These are phyloP conservation scores for Nemania serpens DNA, from an alignment of 2,329 filamentous ascomycete species.

Conservation along the genomic window DNA sequence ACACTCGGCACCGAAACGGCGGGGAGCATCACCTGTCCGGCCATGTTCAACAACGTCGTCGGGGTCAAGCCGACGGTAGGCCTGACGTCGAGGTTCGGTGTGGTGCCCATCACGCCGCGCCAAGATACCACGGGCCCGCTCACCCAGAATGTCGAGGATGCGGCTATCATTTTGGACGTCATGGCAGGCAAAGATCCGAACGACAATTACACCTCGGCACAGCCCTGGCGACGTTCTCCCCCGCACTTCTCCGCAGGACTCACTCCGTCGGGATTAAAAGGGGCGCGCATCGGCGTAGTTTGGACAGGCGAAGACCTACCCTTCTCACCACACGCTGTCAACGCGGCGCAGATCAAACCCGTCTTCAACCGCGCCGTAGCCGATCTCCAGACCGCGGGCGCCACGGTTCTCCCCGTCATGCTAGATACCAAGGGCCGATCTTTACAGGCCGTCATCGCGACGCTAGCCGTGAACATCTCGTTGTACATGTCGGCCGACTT, in stretches of 20 bases:
- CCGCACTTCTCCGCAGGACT: constrained; percentile 62
- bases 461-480: neutral
- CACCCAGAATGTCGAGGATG: constrained; percentile 69
- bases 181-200: constrained; percentile 67
- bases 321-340: neutral
- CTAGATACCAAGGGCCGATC: constrained; percentile 5
- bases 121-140: constrained; percentile 73
- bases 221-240: constrained; percentile 56
- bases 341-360: constrained; percentile 9
- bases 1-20: constrained; percentile 74
- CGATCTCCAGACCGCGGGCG: constrained; percentile 22
- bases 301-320: constrained; percentile 22
- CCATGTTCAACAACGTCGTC: constrained; percentile 69
- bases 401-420: constrained; percentile 20
- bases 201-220: constrained; percentile 52
- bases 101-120: constrained; percentile 68
- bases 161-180: constrained; percentile 66
- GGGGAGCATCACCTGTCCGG: constrained; percentile 72
- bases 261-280: constrained; percentile 41
- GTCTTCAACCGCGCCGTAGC: constrained; percentile 26
- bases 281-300: constrained; percentile 16
- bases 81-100: constrained; percentile 59
- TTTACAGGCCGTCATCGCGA: neutral
- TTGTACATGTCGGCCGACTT: constrained; percentile 21
- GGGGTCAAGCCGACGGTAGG: constrained; percentile 79